A percentile compares a stretch with the other conserved stretches of the same genome.
These are phyloP conservation scores for Bryoerythrophyllum caledonicum DNA, from an alignment of 225 moss, liverwort and hornwort genomes.

Conservation along the genomic window DNA sequence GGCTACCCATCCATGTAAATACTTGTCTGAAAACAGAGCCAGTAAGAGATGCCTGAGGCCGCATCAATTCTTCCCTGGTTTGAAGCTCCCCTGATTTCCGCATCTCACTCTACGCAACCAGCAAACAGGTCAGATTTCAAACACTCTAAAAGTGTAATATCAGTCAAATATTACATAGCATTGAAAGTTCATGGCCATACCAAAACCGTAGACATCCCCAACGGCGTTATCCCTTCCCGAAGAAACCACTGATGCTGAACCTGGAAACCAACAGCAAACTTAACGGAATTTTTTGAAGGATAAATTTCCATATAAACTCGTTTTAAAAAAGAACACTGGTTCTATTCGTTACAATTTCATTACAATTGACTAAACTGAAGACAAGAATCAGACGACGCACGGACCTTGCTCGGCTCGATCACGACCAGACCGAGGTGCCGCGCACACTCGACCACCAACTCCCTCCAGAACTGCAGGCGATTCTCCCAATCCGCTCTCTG, in stretches of 20 bases:
- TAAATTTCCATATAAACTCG: no score
- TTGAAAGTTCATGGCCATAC: constrained; percentile 28
- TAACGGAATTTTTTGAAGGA: neutral
- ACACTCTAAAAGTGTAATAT: no score
- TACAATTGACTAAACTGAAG: neutral
- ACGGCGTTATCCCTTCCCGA: constrained; percentile 81
- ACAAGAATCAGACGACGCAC: neutral
- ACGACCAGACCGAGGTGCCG: constrained; percentile 65
- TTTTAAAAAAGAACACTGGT: no score
- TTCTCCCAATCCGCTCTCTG: constrained; percentile 88
- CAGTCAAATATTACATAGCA: no score
- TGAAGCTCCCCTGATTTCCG: constrained; percentile 80
- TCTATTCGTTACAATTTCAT: no score
- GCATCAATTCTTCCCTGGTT: constrained; percentile 72
- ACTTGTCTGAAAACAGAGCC: constrained; percentile 60
- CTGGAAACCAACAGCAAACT: constrained; percentile 39
- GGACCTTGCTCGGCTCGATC: constrained; percentile 65
- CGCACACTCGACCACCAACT: constrained; percentile 63
- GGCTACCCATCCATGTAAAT: constrained; percentile 70
- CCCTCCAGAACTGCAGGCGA: constrained; percentile 77
- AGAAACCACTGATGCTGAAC: constrained; percentile 89
- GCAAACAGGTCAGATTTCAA: neutral
- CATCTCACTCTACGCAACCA: constrained; percentile 66
- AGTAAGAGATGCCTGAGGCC: constrained; percentile 49
- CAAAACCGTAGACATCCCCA: constrained; percentile 83